phyloP scores from a whole-genome alignment of 106 monocot species.

The Dactylorhiza incarnata region DNA sequence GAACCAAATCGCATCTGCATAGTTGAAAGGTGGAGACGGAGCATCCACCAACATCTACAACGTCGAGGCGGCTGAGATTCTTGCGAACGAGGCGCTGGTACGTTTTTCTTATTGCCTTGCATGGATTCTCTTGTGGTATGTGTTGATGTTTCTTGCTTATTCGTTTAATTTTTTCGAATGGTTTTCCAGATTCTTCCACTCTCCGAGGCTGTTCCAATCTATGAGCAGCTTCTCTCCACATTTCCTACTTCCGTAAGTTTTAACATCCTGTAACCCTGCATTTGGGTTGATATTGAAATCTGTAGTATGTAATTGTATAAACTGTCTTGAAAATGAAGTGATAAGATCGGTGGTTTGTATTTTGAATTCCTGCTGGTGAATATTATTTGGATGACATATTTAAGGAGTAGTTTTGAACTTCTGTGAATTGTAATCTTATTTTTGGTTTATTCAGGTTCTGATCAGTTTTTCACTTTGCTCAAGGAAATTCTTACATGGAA shows the following conservation, averaged over 20 bases:
- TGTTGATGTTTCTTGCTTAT: background rate
- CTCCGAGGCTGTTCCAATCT: slow-evolving; percentile 64
- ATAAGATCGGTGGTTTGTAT: background rate
- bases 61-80: slow-evolving; percentile 75
- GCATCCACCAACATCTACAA: slow-evolving; percentile 49
- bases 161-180: background rate
- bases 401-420: too few species aligned
- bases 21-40: background rate
- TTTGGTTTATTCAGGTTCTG: too few species aligned
- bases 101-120: background rate
- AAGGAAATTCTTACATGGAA: too few species aligned
- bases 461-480: too few species aligned
- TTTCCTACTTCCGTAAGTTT: slow-evolving; percentile 83
- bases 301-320: background rate
- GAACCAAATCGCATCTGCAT: background rate
- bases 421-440: too few species aligned
- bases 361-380: too few species aligned
- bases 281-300: background rate
- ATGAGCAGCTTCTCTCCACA: slow-evolving; percentile 74
- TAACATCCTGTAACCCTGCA: background rate
- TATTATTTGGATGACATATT: too few species aligned
- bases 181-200: slow-evolving; percentile 60
- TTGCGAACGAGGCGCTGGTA: slow-evolving; percentile 82
- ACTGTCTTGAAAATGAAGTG: background rate
- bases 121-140: background rate